Evolutionary conservation across 148 eudicot genomes (phyloP), one percentile per base, ranked within the genome.

Genomic region (Spergularia marina): DNA sequence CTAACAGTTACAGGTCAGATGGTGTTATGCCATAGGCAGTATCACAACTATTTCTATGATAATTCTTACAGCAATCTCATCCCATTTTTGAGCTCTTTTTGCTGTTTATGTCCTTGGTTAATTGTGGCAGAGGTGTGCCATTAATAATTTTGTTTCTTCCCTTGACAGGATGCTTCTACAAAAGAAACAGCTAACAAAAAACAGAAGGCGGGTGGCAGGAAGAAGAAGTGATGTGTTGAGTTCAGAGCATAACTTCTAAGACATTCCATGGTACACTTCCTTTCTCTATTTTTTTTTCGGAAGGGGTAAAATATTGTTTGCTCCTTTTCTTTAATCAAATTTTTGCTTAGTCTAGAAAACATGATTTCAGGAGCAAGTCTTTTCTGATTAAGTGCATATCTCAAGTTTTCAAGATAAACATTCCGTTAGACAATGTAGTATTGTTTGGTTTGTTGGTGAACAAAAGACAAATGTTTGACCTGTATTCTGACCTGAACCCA

Each of bases 111-210:
- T 30, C 36, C 36, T 30, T 30, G 36, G 36, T 30, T 30, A 30
- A 30, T 30, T 0, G 4, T 30, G 4, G 36, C 36, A 30, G 36
- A 30, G 36, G 36, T 30, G 60, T 34, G 25, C 61, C 14, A 57
- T 49, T 66, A 9, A 52, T 34, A n/a, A 14, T 44, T 25, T 56
- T 65, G 36, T 53, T 41, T 75, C 70, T 14, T 78, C 68, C 15
- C 51, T 47, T 78, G 62, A 74, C 84, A 89, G 96, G 88, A 67
- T 76, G 82, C 82, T 70, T 59, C 80, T 74, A 73, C 77, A 36
- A 90, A 91, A 85, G 83, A 78, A 65, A 47, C 82, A 57, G 71
- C 83, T 36, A 91, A 89, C 82, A 91, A 91, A 86, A 91, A 87
- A 81, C 68, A 83, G 47, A 91, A 89, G 82, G 83, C 80, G 74